Evolutionary conservation across 1,284 basidiomycete species (phyloP).

Genomic region (Tilletia indica): DNA sequence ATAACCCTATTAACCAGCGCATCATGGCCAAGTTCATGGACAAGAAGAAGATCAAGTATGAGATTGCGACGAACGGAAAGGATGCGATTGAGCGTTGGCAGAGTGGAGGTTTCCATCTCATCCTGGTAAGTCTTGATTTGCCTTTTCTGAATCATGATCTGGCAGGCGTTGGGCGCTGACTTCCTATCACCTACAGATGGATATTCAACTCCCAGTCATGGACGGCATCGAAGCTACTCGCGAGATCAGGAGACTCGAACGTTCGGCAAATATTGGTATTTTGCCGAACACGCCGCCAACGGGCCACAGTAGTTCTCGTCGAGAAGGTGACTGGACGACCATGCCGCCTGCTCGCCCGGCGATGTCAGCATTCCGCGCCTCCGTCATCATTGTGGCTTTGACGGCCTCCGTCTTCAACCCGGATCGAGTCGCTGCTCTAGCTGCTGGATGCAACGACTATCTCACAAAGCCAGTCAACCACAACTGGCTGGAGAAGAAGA

Average conservation of each 20-base stretch:
- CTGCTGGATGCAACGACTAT: constrained; percentile 98
- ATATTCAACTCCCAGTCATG: constrained; percentile 99
- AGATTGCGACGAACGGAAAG: constrained; percentile 88
- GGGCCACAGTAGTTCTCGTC: constrained; percentile 9
- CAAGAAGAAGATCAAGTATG: constrained; percentile 92
- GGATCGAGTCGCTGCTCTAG: constrained; percentile 91
- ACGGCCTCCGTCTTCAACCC: constrained; percentile 88
- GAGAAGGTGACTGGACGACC: background rate
- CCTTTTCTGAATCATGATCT: background rate
- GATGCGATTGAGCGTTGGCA: constrained; percentile 97
- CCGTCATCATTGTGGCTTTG: constrained; percentile 96
- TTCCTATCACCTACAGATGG: constrained; percentile 70
- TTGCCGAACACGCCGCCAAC: constrained; percentile 66
- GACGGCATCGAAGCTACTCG: constrained; percentile 96
- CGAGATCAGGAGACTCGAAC: constrained; percentile 85
- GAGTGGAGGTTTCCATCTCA: constrained; percentile 89
- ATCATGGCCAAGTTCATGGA: constrained; percentile 94
- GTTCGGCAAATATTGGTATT: constrained; percentile 66
- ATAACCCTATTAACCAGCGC: constrained; percentile 97
- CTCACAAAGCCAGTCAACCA: constrained; percentile 94
- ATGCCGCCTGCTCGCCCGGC: background rate
- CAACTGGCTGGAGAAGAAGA: constrained; percentile 95
- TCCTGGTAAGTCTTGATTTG: constrained; percentile 68
- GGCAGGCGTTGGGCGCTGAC: background rate
- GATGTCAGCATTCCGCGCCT: constrained; percentile 70